These are phyloP conservation scores for Entomortierella lignicola DNA, from an alignment of 192 early-diverging fungal species.

Conservation along the genomic window DNA sequence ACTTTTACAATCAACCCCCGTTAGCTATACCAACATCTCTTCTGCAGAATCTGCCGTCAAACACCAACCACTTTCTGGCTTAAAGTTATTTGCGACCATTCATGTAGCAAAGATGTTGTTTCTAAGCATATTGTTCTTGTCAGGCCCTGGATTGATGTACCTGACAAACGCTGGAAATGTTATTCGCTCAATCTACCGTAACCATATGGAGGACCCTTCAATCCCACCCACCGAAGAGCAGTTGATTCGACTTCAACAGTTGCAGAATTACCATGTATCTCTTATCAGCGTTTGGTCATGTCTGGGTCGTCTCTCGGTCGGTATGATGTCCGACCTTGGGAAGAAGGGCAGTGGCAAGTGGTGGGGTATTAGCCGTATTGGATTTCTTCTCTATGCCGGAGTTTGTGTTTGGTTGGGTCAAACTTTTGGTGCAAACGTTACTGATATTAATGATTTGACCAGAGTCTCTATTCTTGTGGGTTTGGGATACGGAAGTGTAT, in stretches of 20 bases:
- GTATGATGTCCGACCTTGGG: constrained; percentile 54
- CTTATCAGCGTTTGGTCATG: constrained; percentile 58
- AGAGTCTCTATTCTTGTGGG: constrained; percentile 38
- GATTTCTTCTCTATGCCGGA: constrained; percentile 48
- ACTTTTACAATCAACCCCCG: constrained; percentile 2
- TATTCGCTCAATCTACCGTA: constrained; percentile 52
- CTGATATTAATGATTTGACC: constrained; percentile 25
- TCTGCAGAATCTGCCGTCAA: not conserved
- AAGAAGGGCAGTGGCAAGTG: constrained; percentile 32
- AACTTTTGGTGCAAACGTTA: constrained; percentile 31
- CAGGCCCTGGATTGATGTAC: constrained; percentile 57
- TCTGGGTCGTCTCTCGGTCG: constrained; percentile 52
- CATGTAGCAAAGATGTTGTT: constrained; percentile 33
- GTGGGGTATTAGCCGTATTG: constrained; percentile 45
- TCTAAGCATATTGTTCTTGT: constrained; percentile 25
- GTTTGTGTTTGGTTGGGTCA: constrained; percentile 51
- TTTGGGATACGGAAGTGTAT: constrained; percentile 53
- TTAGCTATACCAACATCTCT: not conserved
- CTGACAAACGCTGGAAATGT: constrained; percentile 57
- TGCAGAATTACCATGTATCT: constrained; percentile 57
- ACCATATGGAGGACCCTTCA: constrained; percentile 37
- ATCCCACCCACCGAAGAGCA: constrained; percentile 38
- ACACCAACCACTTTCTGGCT: constrained; percentile 18
- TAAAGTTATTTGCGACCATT: constrained; percentile 35
- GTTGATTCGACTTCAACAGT: constrained; percentile 23